Evolutionary conservation across 73 alveolate genomes (phyloP).

Genomic region (Blepharisma stoltei): DNA sequence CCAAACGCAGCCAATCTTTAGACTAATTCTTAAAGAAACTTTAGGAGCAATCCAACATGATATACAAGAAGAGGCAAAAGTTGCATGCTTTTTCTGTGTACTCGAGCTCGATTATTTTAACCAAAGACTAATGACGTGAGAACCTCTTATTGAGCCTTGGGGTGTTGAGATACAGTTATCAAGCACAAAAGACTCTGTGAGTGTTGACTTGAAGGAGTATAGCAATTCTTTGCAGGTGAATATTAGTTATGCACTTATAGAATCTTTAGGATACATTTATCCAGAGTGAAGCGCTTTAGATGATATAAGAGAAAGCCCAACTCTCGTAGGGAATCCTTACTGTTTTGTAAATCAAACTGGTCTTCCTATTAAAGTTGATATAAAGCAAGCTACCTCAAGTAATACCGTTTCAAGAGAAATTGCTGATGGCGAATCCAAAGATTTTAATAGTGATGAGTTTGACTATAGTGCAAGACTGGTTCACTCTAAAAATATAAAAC

Average conservation of each 20-base stretch:
- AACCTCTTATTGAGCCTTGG: conserved; percentile 22
- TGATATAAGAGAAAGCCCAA: not conserved
- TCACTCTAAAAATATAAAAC: too few relatives aligned
- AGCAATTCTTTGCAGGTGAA: not conserved
- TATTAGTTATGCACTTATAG: not conserved
- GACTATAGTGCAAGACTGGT: too few relatives aligned
- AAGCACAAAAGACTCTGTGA: not conserved
- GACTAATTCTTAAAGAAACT: not conserved
- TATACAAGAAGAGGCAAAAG: not conserved
- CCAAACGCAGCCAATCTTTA: conserved; percentile 18
- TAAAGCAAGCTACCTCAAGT: not conserved
- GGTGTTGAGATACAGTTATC: conserved; percentile 20
- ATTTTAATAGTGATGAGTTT: too few relatives aligned
- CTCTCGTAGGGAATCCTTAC: not conserved
- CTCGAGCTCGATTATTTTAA: conserved; percentile 15
- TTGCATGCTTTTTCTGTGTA: not conserved
- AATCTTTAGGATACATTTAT: not conserved
- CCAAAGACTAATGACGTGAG: conserved; percentile 23
- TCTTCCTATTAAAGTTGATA: not conserved
- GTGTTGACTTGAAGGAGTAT: not conserved
- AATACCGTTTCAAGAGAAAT: not conserved
- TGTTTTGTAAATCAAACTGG: conserved; percentile 5
- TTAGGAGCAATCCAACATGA: not conserved
- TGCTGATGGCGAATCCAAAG: not conserved
- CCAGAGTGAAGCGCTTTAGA: not conserved